Conservation (phyloP, 768 basidiomycete genomes). For the Pholiota conissans region DNA sequence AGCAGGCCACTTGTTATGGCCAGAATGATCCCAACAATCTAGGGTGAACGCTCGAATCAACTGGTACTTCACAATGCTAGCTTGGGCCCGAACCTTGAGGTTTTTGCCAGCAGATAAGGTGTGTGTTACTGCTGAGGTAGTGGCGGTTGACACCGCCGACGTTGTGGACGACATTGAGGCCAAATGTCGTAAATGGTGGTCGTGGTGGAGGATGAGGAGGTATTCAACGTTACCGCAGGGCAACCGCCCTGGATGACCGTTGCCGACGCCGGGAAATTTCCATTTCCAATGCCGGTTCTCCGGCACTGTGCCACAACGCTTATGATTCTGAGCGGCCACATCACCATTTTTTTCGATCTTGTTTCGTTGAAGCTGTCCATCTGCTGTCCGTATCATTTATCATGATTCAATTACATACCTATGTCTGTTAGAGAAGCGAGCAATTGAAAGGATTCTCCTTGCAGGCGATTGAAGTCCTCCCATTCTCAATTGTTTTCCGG, state of each 20-base stretch:
- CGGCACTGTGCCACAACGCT: neutral
- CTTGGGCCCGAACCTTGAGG: conserved; percentile 45
- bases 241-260: conserved; percentile 4
- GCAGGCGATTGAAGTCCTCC: too few species aligned
- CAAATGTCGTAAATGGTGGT: neutral
- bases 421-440: neutral
- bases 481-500: neutral
- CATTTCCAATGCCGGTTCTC: neutral
- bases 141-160: conserved; percentile 32
- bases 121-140: conserved; percentile 30
- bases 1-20: conserved; percentile 80
- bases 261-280: neutral
- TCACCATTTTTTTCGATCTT: neutral
- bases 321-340: neutral
- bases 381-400: neutral
- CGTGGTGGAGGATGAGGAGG: neutral
- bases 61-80: neutral
- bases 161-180: conserved; percentile 4
- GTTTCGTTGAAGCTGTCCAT: neutral
- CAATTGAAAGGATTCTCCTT: neutral
- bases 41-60: conserved; percentile 2
- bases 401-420: neutral
- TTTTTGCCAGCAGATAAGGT: conserved; percentile 41
- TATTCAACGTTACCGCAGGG: conserved; percentile 5
- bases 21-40: conserved; percentile 75